A percentile compares a stretch with the other conserved stretches of the same genome.
Conservation (phyloP, 176 grass and related monocot species). For the Carex littledalei region DNA sequence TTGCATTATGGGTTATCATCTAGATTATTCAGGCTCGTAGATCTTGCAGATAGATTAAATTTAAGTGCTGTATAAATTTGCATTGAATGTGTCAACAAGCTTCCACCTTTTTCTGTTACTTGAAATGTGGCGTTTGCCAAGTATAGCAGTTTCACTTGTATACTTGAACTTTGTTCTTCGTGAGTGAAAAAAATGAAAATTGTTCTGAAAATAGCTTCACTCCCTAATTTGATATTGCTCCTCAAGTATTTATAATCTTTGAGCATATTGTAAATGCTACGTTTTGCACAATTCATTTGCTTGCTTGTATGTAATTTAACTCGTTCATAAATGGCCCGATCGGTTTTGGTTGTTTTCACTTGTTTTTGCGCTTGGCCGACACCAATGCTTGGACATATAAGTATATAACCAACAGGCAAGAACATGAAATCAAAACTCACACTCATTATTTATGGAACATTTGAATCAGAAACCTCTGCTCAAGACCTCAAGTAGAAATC, state of each 20-base stretch:
- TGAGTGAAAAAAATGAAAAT: too few relatives aligned
- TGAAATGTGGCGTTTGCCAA: too few relatives aligned
- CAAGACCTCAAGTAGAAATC: neutral
- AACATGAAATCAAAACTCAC: neutral
- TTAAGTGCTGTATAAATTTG: neutral
- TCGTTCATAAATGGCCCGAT: neutral
- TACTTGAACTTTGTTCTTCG: too few relatives aligned
- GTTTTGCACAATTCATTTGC: neutral
- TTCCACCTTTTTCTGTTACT: neutral
- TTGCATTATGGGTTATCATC: neutral
- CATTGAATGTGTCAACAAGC: neutral
- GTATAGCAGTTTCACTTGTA: too few relatives aligned
- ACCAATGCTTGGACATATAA: neutral
- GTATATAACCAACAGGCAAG: neutral
- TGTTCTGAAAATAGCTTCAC: too few relatives aligned
- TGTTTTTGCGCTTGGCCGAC: neutral
- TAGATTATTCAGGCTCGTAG: neutral
- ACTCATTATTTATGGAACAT: neutral
- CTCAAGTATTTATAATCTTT: too few relatives aligned
- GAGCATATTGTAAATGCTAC: neutral
- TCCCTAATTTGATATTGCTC: neutral
- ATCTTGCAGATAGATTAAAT: neutral
- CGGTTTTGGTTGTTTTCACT: neutral
- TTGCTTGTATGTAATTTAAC: neutral
- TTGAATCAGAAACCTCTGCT: neutral